A percentile compares a stretch with the other conserved stretches of the same genome.
Evolutionary conservation across 1,284 basidiomycete species (phyloP).

Genomic region (Naganishia sp.): DNA sequence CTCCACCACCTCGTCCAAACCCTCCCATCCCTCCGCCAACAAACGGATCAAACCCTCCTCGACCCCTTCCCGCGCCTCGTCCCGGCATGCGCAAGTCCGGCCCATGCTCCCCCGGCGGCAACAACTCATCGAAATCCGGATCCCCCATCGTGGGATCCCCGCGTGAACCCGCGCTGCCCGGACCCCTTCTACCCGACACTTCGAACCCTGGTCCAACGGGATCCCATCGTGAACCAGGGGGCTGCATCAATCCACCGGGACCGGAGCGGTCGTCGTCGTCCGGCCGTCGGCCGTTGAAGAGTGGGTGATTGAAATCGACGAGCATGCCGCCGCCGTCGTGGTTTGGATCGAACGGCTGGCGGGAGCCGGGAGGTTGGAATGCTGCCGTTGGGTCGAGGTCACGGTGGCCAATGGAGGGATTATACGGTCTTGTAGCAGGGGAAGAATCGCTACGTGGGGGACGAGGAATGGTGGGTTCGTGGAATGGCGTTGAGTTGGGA

Average conservation of each 20-base stretch:
- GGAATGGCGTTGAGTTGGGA: neutral
- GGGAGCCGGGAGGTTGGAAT: constrained; percentile 40
- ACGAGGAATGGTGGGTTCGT: constrained; percentile 27
- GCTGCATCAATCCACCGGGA: constrained; percentile 48
- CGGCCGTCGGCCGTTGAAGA: constrained; percentile 52
- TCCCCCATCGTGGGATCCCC: constrained; percentile 46
- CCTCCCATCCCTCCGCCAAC: constrained; percentile 38
- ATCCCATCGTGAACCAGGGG: constrained; percentile 59
- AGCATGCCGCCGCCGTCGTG: constrained; percentile 56
- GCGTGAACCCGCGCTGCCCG: constrained; percentile 14
- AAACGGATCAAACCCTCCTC: constrained; percentile 27
- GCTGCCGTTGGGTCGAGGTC: constrained; percentile 58
- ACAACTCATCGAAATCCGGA: constrained; percentile 49
- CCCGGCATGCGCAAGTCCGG: constrained; percentile 45
- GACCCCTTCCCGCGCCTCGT: constrained; percentile 31
- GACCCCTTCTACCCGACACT: constrained; percentile 1
- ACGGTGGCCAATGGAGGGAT: constrained; percentile 55
- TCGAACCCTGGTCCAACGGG: constrained; percentile 55
- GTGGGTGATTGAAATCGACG: constrained; percentile 59
- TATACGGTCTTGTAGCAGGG: constrained; percentile 41
- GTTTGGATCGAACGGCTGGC: constrained; percentile 32
- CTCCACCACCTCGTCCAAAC: constrained; percentile 3
- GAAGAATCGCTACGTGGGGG: constrained; percentile 34
- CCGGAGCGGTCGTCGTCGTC: constrained; percentile 35
- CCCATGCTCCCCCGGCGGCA: constrained; percentile 51